These are phyloP conservation scores for Colletotrichum phormii DNA, from an alignment of 2,329 filamentous ascomycete genomes.

Conservation along the genomic window DNA sequence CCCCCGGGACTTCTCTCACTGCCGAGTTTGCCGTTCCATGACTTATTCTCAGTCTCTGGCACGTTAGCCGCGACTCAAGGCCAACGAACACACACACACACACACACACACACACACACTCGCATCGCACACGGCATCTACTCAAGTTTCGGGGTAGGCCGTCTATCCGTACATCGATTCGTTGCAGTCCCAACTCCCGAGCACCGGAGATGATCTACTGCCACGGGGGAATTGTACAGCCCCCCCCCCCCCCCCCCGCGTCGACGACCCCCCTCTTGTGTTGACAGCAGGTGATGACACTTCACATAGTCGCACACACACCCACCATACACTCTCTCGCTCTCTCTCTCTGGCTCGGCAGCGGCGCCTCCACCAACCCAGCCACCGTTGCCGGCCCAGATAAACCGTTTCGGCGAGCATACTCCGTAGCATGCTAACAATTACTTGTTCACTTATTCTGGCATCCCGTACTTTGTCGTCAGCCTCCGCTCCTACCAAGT, in stretches of 20 bases:
- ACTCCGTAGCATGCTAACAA: background rate
- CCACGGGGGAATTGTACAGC: background rate
- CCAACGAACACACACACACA: background rate
- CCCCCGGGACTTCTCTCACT: background rate
- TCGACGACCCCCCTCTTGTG: background rate
- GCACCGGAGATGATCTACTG: background rate
- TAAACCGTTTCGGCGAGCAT: background rate
- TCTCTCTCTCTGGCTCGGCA: background rate
- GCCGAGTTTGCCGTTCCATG: background rate
- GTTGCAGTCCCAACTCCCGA: background rate
- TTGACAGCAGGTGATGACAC: constrained; percentile 20
- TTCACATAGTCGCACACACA: background rate
- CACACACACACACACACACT: too few relatives aligned
- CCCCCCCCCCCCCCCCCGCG: too few relatives aligned
- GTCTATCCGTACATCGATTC: background rate
- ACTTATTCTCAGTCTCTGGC: background rate
- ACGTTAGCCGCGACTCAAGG: background rate
- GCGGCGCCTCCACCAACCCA: background rate
- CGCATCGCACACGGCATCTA: background rate
- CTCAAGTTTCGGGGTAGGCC: background rate
- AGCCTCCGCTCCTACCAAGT: background rate
- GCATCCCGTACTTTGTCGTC: background rate
- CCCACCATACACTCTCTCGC: too few relatives aligned
- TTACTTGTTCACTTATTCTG: background rate
- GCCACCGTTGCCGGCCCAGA: background rate